Conservation (phyloP, 495 filamentous ascomycete genomes). For the Penicillium canescens region DNA sequence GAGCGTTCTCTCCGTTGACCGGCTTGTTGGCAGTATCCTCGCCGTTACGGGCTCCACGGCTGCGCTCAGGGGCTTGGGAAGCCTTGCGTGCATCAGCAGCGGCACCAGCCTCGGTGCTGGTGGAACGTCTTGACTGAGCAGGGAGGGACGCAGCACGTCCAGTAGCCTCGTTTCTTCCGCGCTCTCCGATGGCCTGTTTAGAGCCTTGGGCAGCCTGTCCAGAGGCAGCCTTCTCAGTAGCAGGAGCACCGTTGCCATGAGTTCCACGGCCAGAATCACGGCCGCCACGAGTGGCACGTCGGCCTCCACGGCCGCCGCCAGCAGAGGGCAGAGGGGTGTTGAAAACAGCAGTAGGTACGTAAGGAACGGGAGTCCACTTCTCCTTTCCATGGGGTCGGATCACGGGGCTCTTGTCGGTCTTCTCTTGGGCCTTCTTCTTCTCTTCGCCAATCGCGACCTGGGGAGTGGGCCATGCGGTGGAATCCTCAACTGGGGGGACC, state of each 20-base stretch:
- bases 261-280: constrained; percentile 55
- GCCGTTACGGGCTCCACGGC: constrained; percentile 31
- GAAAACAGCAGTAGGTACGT: constrained; percentile 78
- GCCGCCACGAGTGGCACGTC: constrained; percentile 53
- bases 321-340: constrained; percentile 69
- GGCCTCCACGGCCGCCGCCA: constrained; percentile 59
- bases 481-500: constrained; percentile 65
- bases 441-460: constrained; percentile 74
- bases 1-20: constrained; percentile 28
- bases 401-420: constrained; percentile 55
- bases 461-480: constrained; percentile 85
- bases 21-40: constrained; percentile 36
- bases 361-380: constrained; percentile 71
- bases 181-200: constrained; percentile 39
- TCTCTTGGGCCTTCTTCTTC: constrained; percentile 66
- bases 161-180: constrained; percentile 40
- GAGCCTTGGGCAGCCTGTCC: constrained; percentile 28
- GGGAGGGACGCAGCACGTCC: constrained; percentile 44
- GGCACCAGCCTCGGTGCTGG: constrained; percentile 33
- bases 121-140: constrained; percentile 40
- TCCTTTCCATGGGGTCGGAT: constrained; percentile 62
- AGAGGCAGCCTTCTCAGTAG: constrained; percentile 43
- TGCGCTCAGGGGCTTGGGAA: constrained; percentile 31
- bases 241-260: constrained; percentile 42
- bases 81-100: constrained; percentile 36